These are phyloP conservation scores for Paracorniculantispora psalliotae DNA, from an alignment of 2,329 filamentous ascomycete genomes.

Conservation along the genomic window DNA sequence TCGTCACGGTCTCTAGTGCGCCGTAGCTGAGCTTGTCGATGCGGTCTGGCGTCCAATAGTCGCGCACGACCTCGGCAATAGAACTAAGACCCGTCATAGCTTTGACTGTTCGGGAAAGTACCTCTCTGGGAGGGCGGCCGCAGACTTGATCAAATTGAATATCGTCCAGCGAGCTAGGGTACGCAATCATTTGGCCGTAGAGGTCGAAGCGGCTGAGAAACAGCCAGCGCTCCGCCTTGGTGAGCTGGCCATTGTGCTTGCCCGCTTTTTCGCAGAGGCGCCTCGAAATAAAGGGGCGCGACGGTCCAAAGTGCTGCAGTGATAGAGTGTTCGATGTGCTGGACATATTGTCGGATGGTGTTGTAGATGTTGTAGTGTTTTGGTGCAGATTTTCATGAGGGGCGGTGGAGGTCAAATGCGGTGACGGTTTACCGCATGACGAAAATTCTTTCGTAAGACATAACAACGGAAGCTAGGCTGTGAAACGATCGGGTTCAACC, in stretches of 20 bases:
- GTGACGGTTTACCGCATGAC: not conserved
- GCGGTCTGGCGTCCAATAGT: conserved; percentile 3
- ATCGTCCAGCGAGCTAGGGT: conserved; percentile 13
- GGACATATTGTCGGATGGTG: not conserved
- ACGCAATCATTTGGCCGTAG: conserved; percentile 15
- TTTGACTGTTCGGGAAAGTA: conserved; percentile 10
- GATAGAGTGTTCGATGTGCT: not conserved
- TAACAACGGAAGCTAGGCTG: no score
- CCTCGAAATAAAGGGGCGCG: not conserved
- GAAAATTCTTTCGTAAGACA: no score
- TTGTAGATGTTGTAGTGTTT: not conserved
- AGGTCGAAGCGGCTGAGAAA: conserved; percentile 18
- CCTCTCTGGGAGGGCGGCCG: conserved; percentile 14
- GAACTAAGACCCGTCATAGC: not conserved
- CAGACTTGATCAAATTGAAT: conserved; percentile 14
- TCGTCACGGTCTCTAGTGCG: not conserved
- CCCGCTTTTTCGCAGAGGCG: conserved; percentile 18
- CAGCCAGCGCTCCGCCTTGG: conserved; percentile 15
- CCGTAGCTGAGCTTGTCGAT: conserved; percentile 2
- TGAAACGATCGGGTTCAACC: no score
- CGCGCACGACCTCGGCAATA: conserved; percentile 4
- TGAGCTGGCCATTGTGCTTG: conserved; percentile 16
- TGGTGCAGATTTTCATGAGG: not conserved
- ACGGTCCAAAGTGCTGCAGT: not conserved
- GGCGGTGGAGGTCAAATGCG: not conserved